Base-by-base conservation (phyloP, 108 stramenopile genomes). In the Epithemia pelagica region DNA sequence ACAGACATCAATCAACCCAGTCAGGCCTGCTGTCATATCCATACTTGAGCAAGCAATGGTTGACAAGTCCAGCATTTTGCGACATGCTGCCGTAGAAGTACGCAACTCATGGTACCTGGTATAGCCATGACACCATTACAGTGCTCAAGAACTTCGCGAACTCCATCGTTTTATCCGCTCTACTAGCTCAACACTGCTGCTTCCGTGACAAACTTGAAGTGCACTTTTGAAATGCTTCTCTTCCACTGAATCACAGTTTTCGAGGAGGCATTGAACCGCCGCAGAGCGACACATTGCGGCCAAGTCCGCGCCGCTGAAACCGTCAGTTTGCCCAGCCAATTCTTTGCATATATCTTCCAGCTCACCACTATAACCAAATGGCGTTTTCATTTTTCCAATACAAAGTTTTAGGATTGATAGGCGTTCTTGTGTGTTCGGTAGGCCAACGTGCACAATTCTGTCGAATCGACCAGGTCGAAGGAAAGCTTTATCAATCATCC, bases 261-360 rank as follows among this genome's bases (percentile, higher is more conserved):
- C 82, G 5, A 62, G 61, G 5, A 91, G 70, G 82, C 79, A 30
- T 81, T 72, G 26, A 59, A 92, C 71, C 21, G 88, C 81, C 28
- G 91, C 91, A 67, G 83, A 75, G 54, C 83, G 78, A 68, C 85
- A 89, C n/a, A 89, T 76, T 26, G 91, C 87, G 20, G 82, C 87
- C 54, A 92, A 74, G 78, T 92, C 91, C 28, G 91, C 91, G 23
- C 91, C 91, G 69, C 91, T 92, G 56, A 84, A 89, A n/a, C 91
- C 87, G 37, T 73, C 52, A 10, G 83, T 80, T 22, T 64, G 25
- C 29, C 74, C 51, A 54, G 88, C 82, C 61, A 92, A 56, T 1
- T 62, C 27, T 62, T 73, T 68, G 69, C 86, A 83, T 7, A 87
- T 61, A 20, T 46, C 30, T 20, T 65, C 18, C 1, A 77, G 0